Percentiles rank a stretch among this genome's conserved stretches.
These are phyloP conservation scores for Aspergillus ochraceus DNA, from an alignment of 2,329 filamentous ascomycete species.

Conservation along the genomic window DNA sequence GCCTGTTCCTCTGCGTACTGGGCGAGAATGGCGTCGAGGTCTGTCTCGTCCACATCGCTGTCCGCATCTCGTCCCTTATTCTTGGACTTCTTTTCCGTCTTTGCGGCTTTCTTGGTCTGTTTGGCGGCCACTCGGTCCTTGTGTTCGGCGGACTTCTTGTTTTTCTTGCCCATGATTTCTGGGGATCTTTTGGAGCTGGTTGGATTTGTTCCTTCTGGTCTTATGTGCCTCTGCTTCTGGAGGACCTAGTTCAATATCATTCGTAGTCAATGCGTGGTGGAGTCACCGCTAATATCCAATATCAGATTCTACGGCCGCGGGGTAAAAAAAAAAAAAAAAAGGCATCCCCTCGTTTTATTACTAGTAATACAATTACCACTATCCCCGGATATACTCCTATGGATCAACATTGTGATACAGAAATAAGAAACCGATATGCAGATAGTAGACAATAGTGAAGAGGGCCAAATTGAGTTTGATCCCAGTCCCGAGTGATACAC, in stretches of 20 bases:
- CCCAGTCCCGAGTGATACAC: too few relatives aligned
- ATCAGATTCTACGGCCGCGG: neutral
- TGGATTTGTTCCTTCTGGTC: neutral
- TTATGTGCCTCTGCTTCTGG: neutral
- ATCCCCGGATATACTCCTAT: too few relatives aligned
- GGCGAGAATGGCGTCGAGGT: slow-evolving; percentile 88
- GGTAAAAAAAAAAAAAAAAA: slow-evolving; percentile 8
- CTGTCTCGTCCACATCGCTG: slow-evolving; percentile 87
- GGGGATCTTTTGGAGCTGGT: neutral
- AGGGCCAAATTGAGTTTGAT: too few relatives aligned
- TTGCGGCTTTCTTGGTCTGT: slow-evolving; percentile 77
- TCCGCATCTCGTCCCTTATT: slow-evolving; percentile 67
- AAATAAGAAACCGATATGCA: too few relatives aligned
- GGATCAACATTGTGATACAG: too few relatives aligned
- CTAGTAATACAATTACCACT: neutral
- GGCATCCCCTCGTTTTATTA: slow-evolving; percentile 3
- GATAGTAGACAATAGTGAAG: too few relatives aligned
- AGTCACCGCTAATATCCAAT: neutral
- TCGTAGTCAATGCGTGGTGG: neutral
- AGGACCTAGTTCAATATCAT: neutral
- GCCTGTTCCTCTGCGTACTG: slow-evolving; percentile 93
- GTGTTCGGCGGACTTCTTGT: slow-evolving; percentile 58
- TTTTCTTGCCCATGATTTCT: slow-evolving; percentile 51
- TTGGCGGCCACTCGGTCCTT: slow-evolving; percentile 65
- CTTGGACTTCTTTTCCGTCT: slow-evolving; percentile 78